Evolutionary conservation across 345 rosid species (phyloP).

Genomic region (Rhizophora mangle): DNA sequence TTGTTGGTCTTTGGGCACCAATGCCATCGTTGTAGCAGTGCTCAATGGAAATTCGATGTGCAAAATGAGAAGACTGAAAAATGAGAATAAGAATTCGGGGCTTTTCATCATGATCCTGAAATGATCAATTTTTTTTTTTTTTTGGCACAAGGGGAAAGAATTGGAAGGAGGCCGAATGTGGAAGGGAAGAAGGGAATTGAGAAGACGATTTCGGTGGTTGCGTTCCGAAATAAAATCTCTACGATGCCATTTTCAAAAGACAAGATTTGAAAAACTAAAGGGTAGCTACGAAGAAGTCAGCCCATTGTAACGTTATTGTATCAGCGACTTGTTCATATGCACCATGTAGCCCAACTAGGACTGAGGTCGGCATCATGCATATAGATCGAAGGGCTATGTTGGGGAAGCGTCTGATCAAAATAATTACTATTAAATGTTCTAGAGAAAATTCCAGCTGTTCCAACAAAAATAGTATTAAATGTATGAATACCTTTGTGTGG

Average conservation of each 20-base stretch:
- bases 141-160: not conserved
- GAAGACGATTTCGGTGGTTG: not conserved
- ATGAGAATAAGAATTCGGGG: not conserved
- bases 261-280: not conserved
- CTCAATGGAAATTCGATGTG: constrained; percentile 1
- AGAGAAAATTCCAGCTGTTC: no score
- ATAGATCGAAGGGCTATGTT: no score
- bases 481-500: no score
- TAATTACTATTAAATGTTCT: no score
- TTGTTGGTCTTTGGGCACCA: constrained; percentile 34
- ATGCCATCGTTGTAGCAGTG: not conserved
- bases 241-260: constrained; percentile 20
- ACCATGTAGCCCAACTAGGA: no score
- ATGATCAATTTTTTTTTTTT: not conserved
- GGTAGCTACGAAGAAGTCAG: not conserved
- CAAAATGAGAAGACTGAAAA: not conserved
- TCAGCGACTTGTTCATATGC: no score
- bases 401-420: no score
- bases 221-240: not conserved
- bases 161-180: not conserved
- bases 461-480: no score
- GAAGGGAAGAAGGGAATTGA: not conserved
- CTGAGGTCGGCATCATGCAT: no score
- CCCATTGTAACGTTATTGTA: no score
- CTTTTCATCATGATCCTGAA: constrained; percentile 1